phyloP scores from a whole-genome alignment of 768 basidiomycete species.

The Leccinum boreale region DNA sequence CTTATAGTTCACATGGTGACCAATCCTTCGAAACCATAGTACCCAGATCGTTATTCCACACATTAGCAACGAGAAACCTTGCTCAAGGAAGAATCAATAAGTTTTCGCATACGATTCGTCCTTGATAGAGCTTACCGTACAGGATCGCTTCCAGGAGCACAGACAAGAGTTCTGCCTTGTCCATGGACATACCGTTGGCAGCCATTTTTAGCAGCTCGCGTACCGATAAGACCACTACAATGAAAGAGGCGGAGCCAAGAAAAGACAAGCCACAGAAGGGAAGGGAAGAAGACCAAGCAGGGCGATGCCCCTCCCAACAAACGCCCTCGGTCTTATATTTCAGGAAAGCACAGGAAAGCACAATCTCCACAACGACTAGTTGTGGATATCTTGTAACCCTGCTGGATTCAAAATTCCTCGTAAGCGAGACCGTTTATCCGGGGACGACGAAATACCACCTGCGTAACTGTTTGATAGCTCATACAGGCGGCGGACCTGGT shows the following conservation, averaged over 20 bases:
- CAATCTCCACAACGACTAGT: not conserved
- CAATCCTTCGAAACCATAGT: conserved; percentile 7
- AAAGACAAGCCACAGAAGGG: not conserved
- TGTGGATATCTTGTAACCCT: not conserved
- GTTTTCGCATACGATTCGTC: not conserved
- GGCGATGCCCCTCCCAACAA: not conserved
- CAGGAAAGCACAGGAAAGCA: not conserved
- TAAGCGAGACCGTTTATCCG: not conserved
- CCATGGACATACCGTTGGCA: not conserved
- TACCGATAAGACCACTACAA: not conserved
- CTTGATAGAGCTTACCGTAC: conserved; percentile 13
- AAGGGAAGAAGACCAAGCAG: not conserved
- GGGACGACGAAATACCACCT: not conserved
- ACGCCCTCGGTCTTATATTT: not conserved
- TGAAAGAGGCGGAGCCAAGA: not conserved
- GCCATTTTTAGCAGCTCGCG: not conserved
- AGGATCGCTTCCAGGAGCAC: conserved; percentile 15
- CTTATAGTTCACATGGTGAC: conserved; percentile 12
- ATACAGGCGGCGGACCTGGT: not conserved
- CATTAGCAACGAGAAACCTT: conserved; percentile 38
- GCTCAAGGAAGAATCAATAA: not conserved
- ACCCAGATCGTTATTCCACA: conserved; percentile 30
- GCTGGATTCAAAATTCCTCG: not conserved
- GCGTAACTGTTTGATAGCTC: not conserved
- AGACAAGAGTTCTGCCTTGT: not conserved